Base-by-base conservation (phyloP, 345 rosid genomes). In the Eutrema yunnanense region DNA sequence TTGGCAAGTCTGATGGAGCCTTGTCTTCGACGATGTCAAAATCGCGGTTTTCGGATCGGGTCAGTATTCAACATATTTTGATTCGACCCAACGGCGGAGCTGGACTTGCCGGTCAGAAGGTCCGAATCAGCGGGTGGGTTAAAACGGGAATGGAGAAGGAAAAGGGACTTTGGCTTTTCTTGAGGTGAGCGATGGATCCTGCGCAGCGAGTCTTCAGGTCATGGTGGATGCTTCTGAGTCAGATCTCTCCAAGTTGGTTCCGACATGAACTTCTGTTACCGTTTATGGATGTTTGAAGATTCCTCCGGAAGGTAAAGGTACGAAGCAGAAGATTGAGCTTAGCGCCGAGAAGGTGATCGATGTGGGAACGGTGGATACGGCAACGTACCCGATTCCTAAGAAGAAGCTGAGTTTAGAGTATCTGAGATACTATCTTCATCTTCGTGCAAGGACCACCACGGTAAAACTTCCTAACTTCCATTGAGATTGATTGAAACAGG, bases 141-240 rank as follows among this genome's bases (percentile, higher is more conserved):
- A 91, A 87, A 80, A 89, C 93, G 0, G 97, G 98, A 6, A 86
- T 97, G 9, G 92, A 87, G 71, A 94, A 74, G 98, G 97, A 6
- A 85, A 84, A 19, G 22, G 22, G 2, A 32, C 85, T 1, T 94
- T 94, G 47, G 96, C 98, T 0, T 94, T 94, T 69, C 81, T 94
- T 69, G 98, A 88, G 80, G 71, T 94, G 22, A 91, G 85, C 70
- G 98, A 94, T 12, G 98, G 98, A 9, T 85, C 98, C 5, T 91
- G 96, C 60, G 84, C 92, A 7, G 91, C 88, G 40, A 89, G 88
- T 69, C 85, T 94, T 32, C 97, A 94, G 84, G 97, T 94, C 50
- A 91, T 91, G 12, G 85, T 91, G 57, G 90, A 85, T n/a, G 73
- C 84, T 3, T 78, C 83, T 29, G 84, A 89, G 1, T 83, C 87